Percentiles rank a stretch among this genome's conserved stretches.
Conservation (phyloP, 495 filamentous ascomycete genomes). For the Diplogelasinospora grovesii region DNA sequence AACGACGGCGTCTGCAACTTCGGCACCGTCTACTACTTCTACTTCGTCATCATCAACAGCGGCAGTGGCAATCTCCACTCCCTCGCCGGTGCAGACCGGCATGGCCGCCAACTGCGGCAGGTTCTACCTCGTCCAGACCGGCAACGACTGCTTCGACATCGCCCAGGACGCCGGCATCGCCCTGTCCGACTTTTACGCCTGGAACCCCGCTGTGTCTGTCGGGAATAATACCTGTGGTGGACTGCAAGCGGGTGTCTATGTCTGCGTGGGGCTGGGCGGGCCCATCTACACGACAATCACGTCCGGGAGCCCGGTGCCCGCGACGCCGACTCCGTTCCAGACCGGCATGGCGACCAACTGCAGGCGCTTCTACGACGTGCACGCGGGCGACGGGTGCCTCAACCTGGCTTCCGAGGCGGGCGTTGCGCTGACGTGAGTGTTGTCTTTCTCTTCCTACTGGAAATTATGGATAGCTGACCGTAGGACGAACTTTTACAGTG, state of each 20-base stretch:
- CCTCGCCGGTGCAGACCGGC: background rate
- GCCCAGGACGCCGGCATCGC: background rate
- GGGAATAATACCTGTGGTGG: too few species aligned
- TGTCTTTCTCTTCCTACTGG: too few species aligned
- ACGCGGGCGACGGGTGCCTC: constrained; percentile 1
- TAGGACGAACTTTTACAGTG: too few species aligned
- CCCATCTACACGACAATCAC: constrained; percentile 2
- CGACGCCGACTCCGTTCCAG: constrained; percentile 1
- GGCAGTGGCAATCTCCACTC: background rate
- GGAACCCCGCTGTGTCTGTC: constrained; percentile 6
- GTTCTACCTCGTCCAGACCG: constrained; percentile 1
- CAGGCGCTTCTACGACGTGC: constrained; percentile 1
- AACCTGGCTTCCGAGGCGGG: too few species aligned
- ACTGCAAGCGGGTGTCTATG: constrained; percentile 6
- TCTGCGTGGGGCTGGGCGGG: background rate
- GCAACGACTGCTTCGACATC: background rate
- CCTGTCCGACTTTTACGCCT: background rate
- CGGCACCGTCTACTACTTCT: background rate
- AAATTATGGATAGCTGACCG: too few species aligned
- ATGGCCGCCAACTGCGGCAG: constrained; percentile 1
- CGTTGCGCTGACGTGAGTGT: too few species aligned
- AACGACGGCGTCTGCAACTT: too few species aligned
- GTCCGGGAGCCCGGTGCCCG: background rate
- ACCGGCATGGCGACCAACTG: background rate
- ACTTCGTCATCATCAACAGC: background rate